Base-by-base conservation (phyloP, 495 filamentous ascomycete species). In the Neohortaea acidophila region DNA sequence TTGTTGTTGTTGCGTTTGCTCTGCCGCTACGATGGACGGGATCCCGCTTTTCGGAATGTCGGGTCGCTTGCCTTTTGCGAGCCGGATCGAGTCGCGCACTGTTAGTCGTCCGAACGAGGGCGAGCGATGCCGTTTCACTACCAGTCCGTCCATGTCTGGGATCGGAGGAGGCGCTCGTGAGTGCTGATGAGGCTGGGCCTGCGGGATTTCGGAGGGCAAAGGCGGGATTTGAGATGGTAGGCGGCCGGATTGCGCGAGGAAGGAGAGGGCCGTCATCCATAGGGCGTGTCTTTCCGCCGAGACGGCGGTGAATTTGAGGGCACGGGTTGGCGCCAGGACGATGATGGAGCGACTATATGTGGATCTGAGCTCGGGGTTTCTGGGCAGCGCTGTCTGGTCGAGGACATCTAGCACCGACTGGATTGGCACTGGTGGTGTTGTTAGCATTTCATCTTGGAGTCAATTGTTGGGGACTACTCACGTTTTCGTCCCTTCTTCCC, bases 391-490 rank as follows among this genome's bases (percentile, higher is more conserved):
- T 36, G 86, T 89, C 58, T 92, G 81, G 52, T 97, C 89, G 55
- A 87, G 86, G 49, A 97, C 89, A 48, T 97, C 89, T 13, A 97
- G 64, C 8, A 96, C 89, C 22, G 89, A 94, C 62, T 96, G 85
- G 48, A 97, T 96, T 13, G 69, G 70, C 52, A 97, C 87, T 96
- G 35, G 29, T 23, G 25, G n/a, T n/a, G 26, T 50, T 36, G 55
- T 63, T 39, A 53, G 50, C 26, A 27, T 24, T 25, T n/a, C 24
- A 10, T 35, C 28, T 9, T 24, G 10, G 13, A 18, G 10, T 21
- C 11, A 2, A 23, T 22, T 9, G 13, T 0, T 21, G 44, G 1
- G 20, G 36, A 44, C 31, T 41, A 66, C 86, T 75, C 70, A 94
- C 87, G 65, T 61, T 97, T 97, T 51, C 89, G 76, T 21, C 91